These are phyloP conservation scores for Cytospora leucostoma DNA, from an alignment of 2,329 filamentous ascomycete genomes.

Conservation along the genomic window DNA sequence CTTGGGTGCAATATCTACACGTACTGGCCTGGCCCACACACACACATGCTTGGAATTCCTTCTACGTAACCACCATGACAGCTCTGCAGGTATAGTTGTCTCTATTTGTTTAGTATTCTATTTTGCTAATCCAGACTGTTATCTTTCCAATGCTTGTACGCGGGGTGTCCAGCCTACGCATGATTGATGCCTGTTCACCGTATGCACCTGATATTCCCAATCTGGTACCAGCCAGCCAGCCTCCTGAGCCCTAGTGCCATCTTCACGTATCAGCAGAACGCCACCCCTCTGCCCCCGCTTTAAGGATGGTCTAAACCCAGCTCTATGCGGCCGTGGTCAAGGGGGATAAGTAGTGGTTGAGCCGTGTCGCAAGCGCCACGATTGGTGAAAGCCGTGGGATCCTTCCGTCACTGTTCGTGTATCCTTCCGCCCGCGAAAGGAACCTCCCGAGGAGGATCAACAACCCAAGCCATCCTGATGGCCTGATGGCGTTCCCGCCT, in stretches of 20 bases:
- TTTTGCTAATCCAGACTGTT: neutral
- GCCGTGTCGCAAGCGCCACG: constrained; percentile 1
- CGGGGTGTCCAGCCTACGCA: neutral
- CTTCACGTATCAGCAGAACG: constrained; percentile 1
- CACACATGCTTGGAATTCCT: too few species aligned
- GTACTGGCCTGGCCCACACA: too few species aligned
- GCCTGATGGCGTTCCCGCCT: neutral
- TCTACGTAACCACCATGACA: too few species aligned
- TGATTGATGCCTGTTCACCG: neutral
- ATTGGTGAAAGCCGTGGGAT: constrained; percentile 3
- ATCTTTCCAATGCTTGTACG: neutral
- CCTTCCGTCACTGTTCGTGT: neutral
- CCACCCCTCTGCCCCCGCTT: neutral
- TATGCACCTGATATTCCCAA: neutral
- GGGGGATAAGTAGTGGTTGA: neutral
- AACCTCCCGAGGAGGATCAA: constrained; percentile 3
- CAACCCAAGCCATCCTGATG: constrained; percentile 14
- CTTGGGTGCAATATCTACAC: neutral
- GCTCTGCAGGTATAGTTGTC: neutral
- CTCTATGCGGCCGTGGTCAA: constrained; percentile 5
- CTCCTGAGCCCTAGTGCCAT: neutral
- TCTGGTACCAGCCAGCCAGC: neutral
- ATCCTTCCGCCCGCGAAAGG: neutral
- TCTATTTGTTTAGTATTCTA: neutral
- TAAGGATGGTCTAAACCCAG: constrained; percentile 9